Evolutionary conservation across 345 rosid genomes (phyloP), one percentile per base, ranked within the genome.

Genomic region (Eucalyptus coolabah): DNA sequence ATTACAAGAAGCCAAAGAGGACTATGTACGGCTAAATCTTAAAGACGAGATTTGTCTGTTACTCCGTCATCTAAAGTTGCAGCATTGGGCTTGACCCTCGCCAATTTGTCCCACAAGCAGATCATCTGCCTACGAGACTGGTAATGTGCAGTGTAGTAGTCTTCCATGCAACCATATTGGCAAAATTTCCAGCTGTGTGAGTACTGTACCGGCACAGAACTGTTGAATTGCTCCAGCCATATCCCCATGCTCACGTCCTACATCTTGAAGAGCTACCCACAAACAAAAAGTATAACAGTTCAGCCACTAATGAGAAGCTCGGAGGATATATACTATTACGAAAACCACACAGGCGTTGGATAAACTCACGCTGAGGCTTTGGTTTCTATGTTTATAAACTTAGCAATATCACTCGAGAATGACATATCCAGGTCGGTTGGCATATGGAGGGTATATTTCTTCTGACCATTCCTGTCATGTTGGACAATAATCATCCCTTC

Each of bases 161-260:
- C 95, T 89, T 95, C 91, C 94, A 97, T 94, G 93, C 99, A 98
- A 82, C 98, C 99, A 32, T 96, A 97, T 88, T 98, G 99, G 89
- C 99, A 97, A 91, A 98, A 98, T 90, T 98, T 98, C 99, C 96
- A 94, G 91, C 90, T 97, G 92, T 98, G 99, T 8, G 98, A 96
- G 92, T 97, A 97, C 87, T 96, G 98, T 8, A 98, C 99, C 7
- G 95, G 56, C 7, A 51, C 88, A 2, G 97, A 69, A 49, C 94
- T 82, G 91, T 97, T 98, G 93, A 94, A 96, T 90, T 96, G 95
- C 94, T 95, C 96, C 65, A 98, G 96, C 99, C 99, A 98, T 97
- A 96, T 92, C 91, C 99, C 99, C 99, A 98, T 97, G 90, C 99
- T 98, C 88, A 97, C 99, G 94, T 98, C 97, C 93, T 98, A 98